phyloP scores from a whole-genome alignment of 768 basidiomycete species.

The Grammothele lineata region DNA sequence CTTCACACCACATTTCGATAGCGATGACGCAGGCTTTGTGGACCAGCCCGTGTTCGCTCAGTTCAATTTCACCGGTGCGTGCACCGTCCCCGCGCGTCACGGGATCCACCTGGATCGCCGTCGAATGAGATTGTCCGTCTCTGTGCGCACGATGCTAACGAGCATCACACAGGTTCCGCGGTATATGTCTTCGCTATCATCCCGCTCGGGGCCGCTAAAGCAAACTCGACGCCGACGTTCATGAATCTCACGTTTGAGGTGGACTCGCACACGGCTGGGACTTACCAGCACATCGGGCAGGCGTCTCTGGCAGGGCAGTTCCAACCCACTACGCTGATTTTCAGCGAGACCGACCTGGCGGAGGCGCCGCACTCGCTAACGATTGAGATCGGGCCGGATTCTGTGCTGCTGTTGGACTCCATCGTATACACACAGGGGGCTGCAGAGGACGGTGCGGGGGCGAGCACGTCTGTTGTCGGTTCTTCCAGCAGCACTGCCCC shows the following conservation, averaged over 20 bases:
- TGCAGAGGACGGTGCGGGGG: not conserved
- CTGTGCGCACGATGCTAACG: not conserved
- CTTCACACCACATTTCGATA: slow-evolving; percentile 20
- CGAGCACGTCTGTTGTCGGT: slow-evolving; percentile 15
- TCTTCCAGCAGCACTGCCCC: slow-evolving; percentile 12
- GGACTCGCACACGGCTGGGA: slow-evolving; percentile 31
- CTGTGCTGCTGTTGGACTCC: slow-evolving; percentile 47
- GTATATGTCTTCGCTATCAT: slow-evolving; percentile 43
- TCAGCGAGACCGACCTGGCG: slow-evolving; percentile 31
- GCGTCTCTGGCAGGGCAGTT: slow-evolving; percentile 26
- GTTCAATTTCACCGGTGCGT: slow-evolving; percentile 28
- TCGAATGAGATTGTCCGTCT: not conserved
- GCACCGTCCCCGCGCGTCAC: slow-evolving; percentile 1
- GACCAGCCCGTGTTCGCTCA: slow-evolving; percentile 20
- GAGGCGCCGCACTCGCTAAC: slow-evolving; percentile 38
- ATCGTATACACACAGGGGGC: slow-evolving; percentile 34
- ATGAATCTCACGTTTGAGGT: slow-evolving; percentile 43
- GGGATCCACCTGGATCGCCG: not conserved
- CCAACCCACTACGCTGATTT: slow-evolving; percentile 32
- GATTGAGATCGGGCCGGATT: slow-evolving; percentile 40
- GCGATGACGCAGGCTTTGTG: slow-evolving; percentile 21
- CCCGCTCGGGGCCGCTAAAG: slow-evolving; percentile 24
- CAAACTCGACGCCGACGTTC: slow-evolving; percentile 30
- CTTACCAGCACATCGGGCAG: slow-evolving; percentile 29
- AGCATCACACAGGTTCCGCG: slow-evolving; percentile 36